Conservation (phyloP, 1,284 basidiomycete species). For the Pseudozyma pruni region DNA sequence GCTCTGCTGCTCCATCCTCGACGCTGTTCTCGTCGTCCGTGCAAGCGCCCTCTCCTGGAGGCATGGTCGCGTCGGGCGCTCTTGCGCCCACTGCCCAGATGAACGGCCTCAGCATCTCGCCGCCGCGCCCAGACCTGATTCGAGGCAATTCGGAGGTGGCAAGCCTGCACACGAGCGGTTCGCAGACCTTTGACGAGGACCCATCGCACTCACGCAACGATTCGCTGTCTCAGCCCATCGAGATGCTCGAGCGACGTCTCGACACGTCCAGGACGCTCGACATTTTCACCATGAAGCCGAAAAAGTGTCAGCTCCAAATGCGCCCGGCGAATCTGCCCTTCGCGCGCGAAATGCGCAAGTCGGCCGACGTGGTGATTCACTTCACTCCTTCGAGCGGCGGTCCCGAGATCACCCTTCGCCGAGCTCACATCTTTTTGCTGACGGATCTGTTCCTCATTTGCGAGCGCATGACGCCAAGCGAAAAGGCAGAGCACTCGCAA, state of each 20-base stretch:
- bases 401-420: conserved; percentile 74
- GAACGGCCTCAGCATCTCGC: conserved; percentile 28
- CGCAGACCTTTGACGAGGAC: conserved; percentile 18
- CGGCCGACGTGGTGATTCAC: conserved; percentile 79
- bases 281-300: conserved; percentile 94
- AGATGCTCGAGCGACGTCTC: conserved; percentile 82
- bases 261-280: conserved; percentile 84
- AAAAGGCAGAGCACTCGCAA: conserved; percentile 38
- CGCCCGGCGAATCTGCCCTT: conserved; percentile 82
- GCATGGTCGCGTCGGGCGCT: conserved; percentile 23
- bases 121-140: conserved; percentile 27
- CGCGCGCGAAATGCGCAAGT: conserved; percentile 80
- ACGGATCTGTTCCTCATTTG: conserved; percentile 90
- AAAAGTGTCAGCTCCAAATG: conserved; percentile 90
- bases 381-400: conserved; percentile 77
- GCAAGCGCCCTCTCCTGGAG: conserved; percentile 25
- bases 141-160: conserved; percentile 39
- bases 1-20: neutral
- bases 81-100: conserved; percentile 19
- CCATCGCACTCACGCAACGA: conserved; percentile 24
- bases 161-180: conserved; percentile 31
- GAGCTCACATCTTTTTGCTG: conserved; percentile 87
- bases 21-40: conserved; percentile 12
- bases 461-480: conserved; percentile 59
- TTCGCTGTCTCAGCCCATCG: conserved; percentile 45